These are phyloP conservation scores for Podaxis pistillaris DNA, from an alignment of 768 basidiomycete genomes.

Conservation along the genomic window DNA sequence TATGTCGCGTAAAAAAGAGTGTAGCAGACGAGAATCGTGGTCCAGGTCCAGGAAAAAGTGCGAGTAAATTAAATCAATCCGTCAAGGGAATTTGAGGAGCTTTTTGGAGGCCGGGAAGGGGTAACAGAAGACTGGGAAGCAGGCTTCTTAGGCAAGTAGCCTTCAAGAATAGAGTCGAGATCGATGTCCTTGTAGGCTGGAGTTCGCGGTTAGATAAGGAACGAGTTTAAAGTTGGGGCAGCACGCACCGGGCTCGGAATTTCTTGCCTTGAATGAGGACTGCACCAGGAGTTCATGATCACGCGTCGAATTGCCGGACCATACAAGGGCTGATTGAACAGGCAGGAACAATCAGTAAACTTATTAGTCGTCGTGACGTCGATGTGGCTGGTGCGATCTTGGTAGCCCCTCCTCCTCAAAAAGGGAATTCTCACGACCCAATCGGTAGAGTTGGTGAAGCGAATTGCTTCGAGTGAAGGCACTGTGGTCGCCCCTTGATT, in stretches of 20 bases:
- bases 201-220: not conserved
- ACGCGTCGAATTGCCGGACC: constrained; percentile 62
- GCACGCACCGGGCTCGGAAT: constrained; percentile 38
- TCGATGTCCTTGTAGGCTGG: constrained; percentile 44
- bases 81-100: constrained; percentile 36
- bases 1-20: no score
- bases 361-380: no score
- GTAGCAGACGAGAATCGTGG: not conserved
- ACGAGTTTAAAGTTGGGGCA: not conserved
- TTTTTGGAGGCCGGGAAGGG: constrained; percentile 22
- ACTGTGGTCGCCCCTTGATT: no score
- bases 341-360: not conserved
- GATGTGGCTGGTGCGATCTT: no score
- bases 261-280: constrained; percentile 49
- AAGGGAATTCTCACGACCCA: no score
- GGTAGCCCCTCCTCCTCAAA: no score
- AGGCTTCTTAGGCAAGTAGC: constrained; percentile 56
- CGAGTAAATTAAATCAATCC: constrained; percentile 28
- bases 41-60: not conserved
- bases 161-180: constrained; percentile 74
- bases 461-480: no score
- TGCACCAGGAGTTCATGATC: constrained; percentile 61
- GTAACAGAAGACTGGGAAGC: constrained; percentile 15
- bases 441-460: no score
- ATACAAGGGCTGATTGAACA: constrained; percentile 44